A percentile compares a stretch with the other conserved stretches of the same genome.
Conservation (phyloP, 176 grass and related monocot genomes). For the Zoysia pacifica region DNA sequence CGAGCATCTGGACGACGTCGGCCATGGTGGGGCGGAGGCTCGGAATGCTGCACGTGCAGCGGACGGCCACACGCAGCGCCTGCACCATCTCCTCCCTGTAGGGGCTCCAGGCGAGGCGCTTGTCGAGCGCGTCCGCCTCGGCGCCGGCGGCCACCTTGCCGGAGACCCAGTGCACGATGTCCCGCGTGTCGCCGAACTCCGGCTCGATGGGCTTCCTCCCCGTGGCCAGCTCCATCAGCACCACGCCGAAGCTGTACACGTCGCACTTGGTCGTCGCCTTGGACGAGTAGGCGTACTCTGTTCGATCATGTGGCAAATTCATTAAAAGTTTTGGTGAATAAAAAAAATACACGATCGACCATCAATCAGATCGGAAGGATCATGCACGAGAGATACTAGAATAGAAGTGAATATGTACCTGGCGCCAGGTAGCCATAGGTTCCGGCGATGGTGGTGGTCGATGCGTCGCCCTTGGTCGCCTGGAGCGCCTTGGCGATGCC, state of each 20-base stretch:
- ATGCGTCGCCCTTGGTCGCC: constrained; percentile 35
- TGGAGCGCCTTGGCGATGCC: constrained; percentile 85
- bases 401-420: constrained; percentile 18
- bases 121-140: constrained; percentile 63
- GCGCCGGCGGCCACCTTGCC: constrained; percentile 61
- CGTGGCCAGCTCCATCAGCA: constrained; percentile 79
- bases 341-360: no score
- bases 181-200: constrained; percentile 80
- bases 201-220: constrained; percentile 95
- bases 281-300: constrained; percentile 92
- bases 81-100: constrained; percentile 88
- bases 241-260: constrained; percentile 82
- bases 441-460: constrained; percentile 68
- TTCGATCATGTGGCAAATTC: no score
- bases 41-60: constrained; percentile 80
- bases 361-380: neutral
- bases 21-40: constrained; percentile 76
- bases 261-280: constrained; percentile 94
- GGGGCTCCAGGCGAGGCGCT: constrained; percentile 60
- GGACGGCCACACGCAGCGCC: constrained; percentile 66
- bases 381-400: no score
- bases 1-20: constrained; percentile 90
- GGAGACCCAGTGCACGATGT: constrained; percentile 87
- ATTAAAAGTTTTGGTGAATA: no score
- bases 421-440: constrained; percentile 94